Evolutionary conservation across 2,329 filamentous ascomycete species (phyloP), one percentile per base, ranked within the genome.

Genomic region (Aureobasidium sp.): DNA sequence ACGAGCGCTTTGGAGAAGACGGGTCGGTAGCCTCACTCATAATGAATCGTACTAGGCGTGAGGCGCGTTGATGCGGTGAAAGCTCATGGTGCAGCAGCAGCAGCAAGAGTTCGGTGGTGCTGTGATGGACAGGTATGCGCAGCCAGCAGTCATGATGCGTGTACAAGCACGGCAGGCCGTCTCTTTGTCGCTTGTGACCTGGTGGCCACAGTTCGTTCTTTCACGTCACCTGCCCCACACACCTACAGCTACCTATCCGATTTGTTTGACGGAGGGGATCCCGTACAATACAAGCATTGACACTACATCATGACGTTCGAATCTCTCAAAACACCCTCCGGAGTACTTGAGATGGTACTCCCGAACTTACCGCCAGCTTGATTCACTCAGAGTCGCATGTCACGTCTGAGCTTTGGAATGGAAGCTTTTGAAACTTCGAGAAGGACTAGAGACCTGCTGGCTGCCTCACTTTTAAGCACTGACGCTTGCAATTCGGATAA

Each of bases 371-470:
- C n/a, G 6, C 19, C 11, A 11, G 13, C 25, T 53, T 40, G 49
- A 40, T 27, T 53, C 49, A 19, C 23, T 29, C 35, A 17, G 9
- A 15, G 23, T 53, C 49, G 35, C 49, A 40, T 9, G 23, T 38
- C 49, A 29, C 19, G 49, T 29, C 49, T 53, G 23, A 40, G 49
- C 35, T 53, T 27, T 7, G 10, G 45, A 3, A 10, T 49, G 27
- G 45, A 49, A 49, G 47, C 29, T 29, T 40, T 8, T 53, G 49
- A 53, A 53, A 53, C 49, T 53, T 53, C 49, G 49, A 53, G 49
- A 53, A 53, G 33, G 23, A 40, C 13, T 38, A 13, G 35, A 29
- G 25, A 29, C 17, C 35, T 6, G 23, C 35, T 38, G 21, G 35
- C 23, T 15, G 49, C 49, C 49, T 53, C 49, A 40, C 17, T 17